Evolutionary conservation across 2,329 filamentous ascomycete species (phyloP), one percentile per base, ranked within the genome.

Genomic region (Fusarium gaditjirri): DNA sequence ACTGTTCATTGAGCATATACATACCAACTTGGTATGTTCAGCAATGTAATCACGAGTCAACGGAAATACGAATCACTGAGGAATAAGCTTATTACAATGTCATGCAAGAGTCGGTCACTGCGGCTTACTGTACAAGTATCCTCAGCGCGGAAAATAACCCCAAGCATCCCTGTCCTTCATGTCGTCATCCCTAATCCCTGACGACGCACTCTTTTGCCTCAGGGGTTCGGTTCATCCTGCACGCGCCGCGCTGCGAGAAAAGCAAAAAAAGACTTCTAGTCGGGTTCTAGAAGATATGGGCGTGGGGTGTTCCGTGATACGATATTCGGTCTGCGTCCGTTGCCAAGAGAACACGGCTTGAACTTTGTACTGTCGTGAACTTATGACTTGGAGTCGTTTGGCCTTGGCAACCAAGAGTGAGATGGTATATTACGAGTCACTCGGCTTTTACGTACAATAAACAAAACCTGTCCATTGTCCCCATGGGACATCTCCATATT

Each of bases 401-500:
- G 41, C 6, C 46, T 53, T 59, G 44, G 46, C 64, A 53, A 21
- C 7, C 2, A 46, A 57, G 41, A n/a, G 42, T 53, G 38, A 36
- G 53, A 58, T 57, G n/a, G 35, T 41, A 52, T 56, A 43, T 44
- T 58, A 54, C 63, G 42, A 66, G 63, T 49, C 46, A 58, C 42
- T 53, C 60, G 58, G 41, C 64, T 56, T 70, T 74, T 76, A 76
- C 74, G 74, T 76, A 76, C 74, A 76, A 72, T 41, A 71, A 59
- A 65, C 70, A 54, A 61, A 23, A 50, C 31, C 31, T 35, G 31
- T 35, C 47, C n/a, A 50, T 65, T 57, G 60, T 72, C 68, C 74
- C 74, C 74, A 57, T 72, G 72, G 74, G 74, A 76, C 62, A 72
- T 47, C 55, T 71, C 61, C 59, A 64, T 68, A 44, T 54, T 46